A percentile compares a stretch with the other conserved stretches of the same genome.
phyloP scores from a whole-genome alignment of 768 basidiomycete genomes.

The Hygrocybe punicea region DNA sequence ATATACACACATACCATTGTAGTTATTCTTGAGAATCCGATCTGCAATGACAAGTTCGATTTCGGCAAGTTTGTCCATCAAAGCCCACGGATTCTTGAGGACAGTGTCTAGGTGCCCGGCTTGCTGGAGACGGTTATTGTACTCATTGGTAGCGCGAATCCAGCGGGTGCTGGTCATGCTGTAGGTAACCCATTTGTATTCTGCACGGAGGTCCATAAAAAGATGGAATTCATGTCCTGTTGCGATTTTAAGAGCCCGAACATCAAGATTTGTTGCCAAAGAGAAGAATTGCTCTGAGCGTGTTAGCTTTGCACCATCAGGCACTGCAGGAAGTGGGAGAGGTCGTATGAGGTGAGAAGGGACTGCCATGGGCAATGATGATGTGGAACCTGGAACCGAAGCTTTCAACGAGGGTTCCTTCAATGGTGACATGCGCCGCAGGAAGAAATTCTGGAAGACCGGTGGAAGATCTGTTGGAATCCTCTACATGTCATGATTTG shows the following conservation, averaged over 20 bases:
- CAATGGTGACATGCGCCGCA: background rate
- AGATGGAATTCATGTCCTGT: background rate
- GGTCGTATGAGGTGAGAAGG: background rate
- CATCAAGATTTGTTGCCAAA: background rate
- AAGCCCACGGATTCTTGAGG: background rate
- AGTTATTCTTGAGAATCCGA: background rate
- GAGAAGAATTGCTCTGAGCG: background rate
- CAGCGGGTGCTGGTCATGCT: background rate
- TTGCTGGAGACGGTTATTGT: background rate
- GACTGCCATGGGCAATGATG: no score
- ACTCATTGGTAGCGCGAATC: background rate
- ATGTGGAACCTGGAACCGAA: no score
- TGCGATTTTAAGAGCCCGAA: background rate
- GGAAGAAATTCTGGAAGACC: background rate
- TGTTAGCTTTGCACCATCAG: background rate
- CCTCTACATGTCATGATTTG: background rate
- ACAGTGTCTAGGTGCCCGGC: background rate
- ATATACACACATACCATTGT: background rate
- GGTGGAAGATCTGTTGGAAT: background rate
- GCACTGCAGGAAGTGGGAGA: background rate
- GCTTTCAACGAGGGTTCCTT: background rate
- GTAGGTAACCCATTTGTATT: background rate
- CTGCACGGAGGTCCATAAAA: conserved; percentile 1
- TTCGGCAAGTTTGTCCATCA: conserved; percentile 1
- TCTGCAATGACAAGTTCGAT: background rate